Percentiles rank a stretch among this genome's conserved stretches.
These are phyloP conservation scores for Trichomonas tenax DNA, from an alignment of 208 protist species.

Conservation along the genomic window DNA sequence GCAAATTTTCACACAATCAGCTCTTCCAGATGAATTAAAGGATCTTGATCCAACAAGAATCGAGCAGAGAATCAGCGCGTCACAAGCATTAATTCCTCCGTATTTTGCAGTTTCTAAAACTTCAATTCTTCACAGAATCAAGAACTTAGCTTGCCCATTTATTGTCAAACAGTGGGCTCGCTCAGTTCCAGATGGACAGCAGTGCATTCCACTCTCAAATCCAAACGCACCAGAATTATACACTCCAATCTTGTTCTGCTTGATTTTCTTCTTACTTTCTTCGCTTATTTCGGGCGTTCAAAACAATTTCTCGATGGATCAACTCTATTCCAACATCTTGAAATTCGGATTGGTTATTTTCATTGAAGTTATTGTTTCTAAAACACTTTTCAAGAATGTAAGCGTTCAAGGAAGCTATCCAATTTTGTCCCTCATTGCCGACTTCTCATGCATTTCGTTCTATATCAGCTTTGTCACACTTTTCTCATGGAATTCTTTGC, in stretches of 20 bases:
- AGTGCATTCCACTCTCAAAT: neutral
- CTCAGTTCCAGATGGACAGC: neutral
- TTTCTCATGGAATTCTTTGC: neutral
- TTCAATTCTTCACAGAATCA: neutral
- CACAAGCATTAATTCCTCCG: neutral
- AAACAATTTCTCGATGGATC: neutral
- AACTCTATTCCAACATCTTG: neutral
- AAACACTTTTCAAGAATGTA: neutral
- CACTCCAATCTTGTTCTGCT: neutral
- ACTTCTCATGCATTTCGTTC: neutral
- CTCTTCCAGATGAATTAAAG: neutral
- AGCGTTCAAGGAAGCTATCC: neutral
- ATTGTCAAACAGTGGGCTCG: neutral
- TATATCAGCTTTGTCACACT: neutral
- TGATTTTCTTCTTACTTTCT: neutral
- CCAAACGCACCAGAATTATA: slow-evolving; percentile 9
- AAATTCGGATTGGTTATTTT: neutral
- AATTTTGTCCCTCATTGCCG: neutral
- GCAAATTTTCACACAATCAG: neutral
- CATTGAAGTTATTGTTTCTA: neutral
- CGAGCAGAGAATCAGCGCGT: neutral
- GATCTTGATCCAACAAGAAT: neutral
- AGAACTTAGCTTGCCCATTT: neutral
- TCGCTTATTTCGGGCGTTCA: neutral
- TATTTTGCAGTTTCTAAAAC: neutral